Conservation (phyloP, 768 basidiomycete genomes). For the Boletus eberwhitei region DNA sequence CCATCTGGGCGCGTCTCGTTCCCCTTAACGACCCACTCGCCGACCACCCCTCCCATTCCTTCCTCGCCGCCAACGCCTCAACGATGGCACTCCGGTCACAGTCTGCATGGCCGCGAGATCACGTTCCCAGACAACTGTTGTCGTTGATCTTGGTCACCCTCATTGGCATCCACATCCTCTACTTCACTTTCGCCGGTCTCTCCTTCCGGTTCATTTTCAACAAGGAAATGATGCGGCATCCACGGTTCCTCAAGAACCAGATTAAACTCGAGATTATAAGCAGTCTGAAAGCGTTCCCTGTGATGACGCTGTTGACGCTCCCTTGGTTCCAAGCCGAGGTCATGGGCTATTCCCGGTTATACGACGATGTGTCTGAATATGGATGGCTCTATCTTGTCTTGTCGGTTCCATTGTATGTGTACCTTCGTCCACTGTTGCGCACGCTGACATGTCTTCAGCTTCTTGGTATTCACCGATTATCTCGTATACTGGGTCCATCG, state of each 20-base stretch:
- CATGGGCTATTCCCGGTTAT: constrained; percentile 76
- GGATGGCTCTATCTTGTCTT: constrained; percentile 70
- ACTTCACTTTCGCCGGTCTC: constrained; percentile 83
- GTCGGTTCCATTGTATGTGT: constrained; percentile 65
- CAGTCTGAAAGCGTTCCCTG: constrained; percentile 76
- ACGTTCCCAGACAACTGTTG: constrained; percentile 71
- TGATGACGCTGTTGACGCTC: constrained; percentile 78
- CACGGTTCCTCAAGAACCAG: constrained; percentile 89
- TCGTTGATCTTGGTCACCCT: constrained; percentile 73
- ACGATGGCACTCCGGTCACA: constrained; percentile 36
- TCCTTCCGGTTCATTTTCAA: constrained; percentile 91
- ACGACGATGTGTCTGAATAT: constrained; percentile 74
- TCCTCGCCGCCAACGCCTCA: constrained; percentile 38
- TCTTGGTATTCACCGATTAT: constrained; percentile 87
- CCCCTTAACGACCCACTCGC: constrained; percentile 52
- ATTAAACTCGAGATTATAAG: constrained; percentile 72
- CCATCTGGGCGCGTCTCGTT: constrained; percentile 69
- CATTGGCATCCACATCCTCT: constrained; percentile 79
- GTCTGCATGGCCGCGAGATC: constrained; percentile 85
- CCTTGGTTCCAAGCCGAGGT: constrained; percentile 96
- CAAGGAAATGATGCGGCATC: constrained; percentile 92
- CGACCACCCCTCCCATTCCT: constrained; percentile 19
- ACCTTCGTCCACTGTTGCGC: neutral
- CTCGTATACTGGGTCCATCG: constrained; percentile 98
- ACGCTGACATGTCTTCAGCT: constrained; percentile 38